Percentiles rank a stretch among this genome's conserved stretches.
Evolutionary conservation across 495 filamentous ascomycete species (phyloP).

Genomic region (Cercophora scortea): DNA sequence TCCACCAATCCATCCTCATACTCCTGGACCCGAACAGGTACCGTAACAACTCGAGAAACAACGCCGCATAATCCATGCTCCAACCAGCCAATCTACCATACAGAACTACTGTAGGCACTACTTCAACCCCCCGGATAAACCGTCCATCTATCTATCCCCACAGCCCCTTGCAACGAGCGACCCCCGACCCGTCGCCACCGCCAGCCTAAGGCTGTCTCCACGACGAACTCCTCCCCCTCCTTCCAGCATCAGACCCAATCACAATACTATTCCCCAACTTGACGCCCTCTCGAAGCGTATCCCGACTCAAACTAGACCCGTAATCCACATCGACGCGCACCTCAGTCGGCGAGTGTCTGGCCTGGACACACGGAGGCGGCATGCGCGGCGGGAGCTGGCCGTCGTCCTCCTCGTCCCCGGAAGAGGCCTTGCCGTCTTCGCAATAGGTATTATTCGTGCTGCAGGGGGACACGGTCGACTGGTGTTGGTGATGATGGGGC

Average conservation of each 20-base stretch:
- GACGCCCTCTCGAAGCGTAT: conserved; percentile 3
- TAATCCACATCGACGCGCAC: conserved; percentile 16
- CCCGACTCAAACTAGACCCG: conserved; percentile 11
- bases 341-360: conserved; percentile 7
- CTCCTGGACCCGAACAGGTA: too few species aligned
- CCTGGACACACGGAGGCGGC: not conserved
- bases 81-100: too few species aligned
- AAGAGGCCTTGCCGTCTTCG: not conserved
- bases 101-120: too few species aligned
- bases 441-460: not conserved
- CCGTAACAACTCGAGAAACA: too few species aligned
- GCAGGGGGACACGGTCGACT: not conserved
- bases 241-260: conserved; percentile 2
- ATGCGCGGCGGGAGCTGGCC: not conserved
- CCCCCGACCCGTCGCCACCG: too few species aligned
- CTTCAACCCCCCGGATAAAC: too few species aligned
- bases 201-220: not conserved
- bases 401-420: not conserved
- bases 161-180: too few species aligned
- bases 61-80: too few species aligned
- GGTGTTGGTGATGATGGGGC: too few species aligned
- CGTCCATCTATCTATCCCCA: too few species aligned
- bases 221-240: conserved; percentile 1
- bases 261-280: conserved; percentile 13
- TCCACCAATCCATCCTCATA: too few species aligned